Evolutionary conservation across 2,329 filamentous ascomycete genomes (phyloP).

Genomic region (Curvularia spicifera): DNA sequence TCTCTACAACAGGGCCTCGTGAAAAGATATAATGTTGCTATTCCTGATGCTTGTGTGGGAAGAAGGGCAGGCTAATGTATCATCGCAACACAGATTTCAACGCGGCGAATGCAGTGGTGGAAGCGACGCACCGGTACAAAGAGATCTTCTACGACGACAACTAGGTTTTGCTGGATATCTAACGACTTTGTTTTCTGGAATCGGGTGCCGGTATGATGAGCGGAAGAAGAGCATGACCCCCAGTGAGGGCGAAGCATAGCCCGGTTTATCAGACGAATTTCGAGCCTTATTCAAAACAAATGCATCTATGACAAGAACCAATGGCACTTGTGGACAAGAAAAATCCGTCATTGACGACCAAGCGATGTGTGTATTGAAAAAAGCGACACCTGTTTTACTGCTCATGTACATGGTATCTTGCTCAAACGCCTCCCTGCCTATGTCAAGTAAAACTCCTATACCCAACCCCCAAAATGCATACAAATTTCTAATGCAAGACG

Average conservation of each 20-base stretch:
- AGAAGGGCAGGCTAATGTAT: not conserved
- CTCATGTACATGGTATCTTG: conserved; percentile 2
- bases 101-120: conserved; percentile 78
- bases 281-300: not conserved
- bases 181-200: not conserved
- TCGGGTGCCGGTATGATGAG: no score
- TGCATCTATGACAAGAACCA: not conserved
- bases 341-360: not conserved
- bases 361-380: not conserved
- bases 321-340: not conserved
- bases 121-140: conserved; percentile 81
- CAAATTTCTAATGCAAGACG: not conserved
- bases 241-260: not conserved
- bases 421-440: not conserved
- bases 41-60: not conserved
- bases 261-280: not conserved
- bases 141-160: conserved; percentile 74
- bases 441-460: not conserved
- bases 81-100: conserved; percentile 67
- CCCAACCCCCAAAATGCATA: not conserved
- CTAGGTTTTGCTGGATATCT: conserved; percentile 11
- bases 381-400: not conserved
- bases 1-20: not conserved
- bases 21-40: not conserved
- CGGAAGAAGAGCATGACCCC: not conserved